Percentiles rank a stretch among this genome's conserved stretches.
These are phyloP conservation scores for Strobilomyces dryophilus DNA, from an alignment of 768 basidiomycete species.

Conservation along the genomic window DNA sequence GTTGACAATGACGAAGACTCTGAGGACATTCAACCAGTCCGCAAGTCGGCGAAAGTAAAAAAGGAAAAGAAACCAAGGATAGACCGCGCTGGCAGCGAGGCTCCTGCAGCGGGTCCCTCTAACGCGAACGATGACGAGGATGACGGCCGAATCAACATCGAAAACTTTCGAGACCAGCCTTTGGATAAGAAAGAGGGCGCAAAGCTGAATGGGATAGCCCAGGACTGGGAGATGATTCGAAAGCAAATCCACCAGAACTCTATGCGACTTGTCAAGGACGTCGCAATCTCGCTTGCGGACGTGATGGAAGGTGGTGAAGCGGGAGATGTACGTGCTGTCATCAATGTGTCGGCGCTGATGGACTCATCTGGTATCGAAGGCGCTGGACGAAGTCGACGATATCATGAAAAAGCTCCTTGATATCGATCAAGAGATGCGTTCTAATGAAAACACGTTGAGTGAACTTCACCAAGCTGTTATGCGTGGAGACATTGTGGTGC, in stretches of 20 bases:
- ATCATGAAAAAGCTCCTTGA: constrained; percentile 71
- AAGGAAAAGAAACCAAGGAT: constrained; percentile 31
- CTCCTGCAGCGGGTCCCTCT: constrained; percentile 21
- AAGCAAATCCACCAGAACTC: constrained; percentile 42
- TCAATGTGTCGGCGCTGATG: background rate
- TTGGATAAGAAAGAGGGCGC: constrained; percentile 47
- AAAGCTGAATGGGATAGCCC: constrained; percentile 53
- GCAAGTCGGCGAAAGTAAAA: constrained; percentile 24
- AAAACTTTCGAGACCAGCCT: constrained; percentile 64
- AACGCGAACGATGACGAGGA: constrained; percentile 35
- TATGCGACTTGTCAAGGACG: constrained; percentile 44
- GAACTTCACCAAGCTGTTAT: constrained; percentile 54
- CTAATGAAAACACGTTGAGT: constrained; percentile 51
- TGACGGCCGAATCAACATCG: constrained; percentile 54
- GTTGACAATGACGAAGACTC: constrained; percentile 32
- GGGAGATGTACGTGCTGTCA: constrained; percentile 41
- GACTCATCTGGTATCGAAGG: constrained; percentile 32
- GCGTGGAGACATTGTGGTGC: constrained; percentile 56
- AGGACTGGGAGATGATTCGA: constrained; percentile 60
- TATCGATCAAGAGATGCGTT: constrained; percentile 54
- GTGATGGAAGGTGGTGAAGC: constrained; percentile 50
- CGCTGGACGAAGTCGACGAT: constrained; percentile 54
- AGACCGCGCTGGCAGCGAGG: constrained; percentile 18
- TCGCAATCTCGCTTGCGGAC: constrained; percentile 60
- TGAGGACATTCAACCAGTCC: constrained; percentile 38